phyloP scores from a whole-genome alignment of 208 protist genomes.

The Zelonia costaricensis region DNA sequence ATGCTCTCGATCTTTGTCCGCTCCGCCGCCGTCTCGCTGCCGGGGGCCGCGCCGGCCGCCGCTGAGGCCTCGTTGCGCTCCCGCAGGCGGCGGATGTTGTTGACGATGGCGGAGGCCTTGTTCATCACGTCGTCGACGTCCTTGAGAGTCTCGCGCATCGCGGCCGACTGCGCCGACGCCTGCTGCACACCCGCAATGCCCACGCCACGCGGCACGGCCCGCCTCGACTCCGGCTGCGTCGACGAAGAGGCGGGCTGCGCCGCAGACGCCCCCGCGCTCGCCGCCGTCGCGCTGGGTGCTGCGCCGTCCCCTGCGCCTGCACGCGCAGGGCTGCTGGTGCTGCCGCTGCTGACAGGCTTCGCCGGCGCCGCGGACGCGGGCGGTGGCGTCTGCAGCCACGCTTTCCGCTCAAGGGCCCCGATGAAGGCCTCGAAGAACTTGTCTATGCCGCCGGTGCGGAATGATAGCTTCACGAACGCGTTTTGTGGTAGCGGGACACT shows the following conservation, averaged over 20 bases:
- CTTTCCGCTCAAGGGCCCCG: conserved; percentile 39
- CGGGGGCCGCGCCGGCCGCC: conserved; percentile 19
- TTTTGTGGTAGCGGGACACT: conserved; percentile 49
- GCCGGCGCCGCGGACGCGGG: not conserved
- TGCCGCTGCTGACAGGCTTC: not conserved
- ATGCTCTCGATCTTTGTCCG: conserved; percentile 73
- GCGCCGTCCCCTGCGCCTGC: too few relatives aligned
- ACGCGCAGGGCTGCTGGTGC: too few relatives aligned
- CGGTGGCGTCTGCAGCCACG: conserved; percentile 26
- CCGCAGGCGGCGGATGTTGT: conserved; percentile 59
- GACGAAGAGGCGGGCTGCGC: not conserved
- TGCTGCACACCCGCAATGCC: conserved; percentile 82
- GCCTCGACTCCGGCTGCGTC: not conserved
- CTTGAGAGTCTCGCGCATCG: conserved; percentile 56
- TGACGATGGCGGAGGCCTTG: conserved; percentile 73
- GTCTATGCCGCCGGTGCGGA: conserved; percentile 57
- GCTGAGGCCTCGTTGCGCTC: conserved; percentile 42
- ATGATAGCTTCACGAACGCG: conserved; percentile 53
- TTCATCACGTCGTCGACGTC: conserved; percentile 89
- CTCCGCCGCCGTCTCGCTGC: conserved; percentile 33
- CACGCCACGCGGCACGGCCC: conserved; percentile 44
- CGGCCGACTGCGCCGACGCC: conserved; percentile 40
- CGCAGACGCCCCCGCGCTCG: not conserved
- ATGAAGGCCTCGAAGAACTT: conserved; percentile 46
- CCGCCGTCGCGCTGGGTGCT: not conserved